Base-by-base conservation (phyloP, 2,329 filamentous ascomycete genomes). In the Penicillium capsulatum region DNA sequence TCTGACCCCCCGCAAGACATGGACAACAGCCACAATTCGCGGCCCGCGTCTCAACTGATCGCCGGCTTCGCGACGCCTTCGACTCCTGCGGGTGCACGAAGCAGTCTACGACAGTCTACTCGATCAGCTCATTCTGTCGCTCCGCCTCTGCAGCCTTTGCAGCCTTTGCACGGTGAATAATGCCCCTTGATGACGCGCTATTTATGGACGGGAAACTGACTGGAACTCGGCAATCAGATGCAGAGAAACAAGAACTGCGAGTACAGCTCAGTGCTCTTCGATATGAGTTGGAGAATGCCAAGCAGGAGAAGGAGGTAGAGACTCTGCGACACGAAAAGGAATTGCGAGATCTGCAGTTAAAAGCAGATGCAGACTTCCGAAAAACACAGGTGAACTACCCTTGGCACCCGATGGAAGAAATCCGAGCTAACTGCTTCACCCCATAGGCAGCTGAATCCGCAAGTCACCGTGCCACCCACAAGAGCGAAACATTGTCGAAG, bases 231-330 rank as follows among this genome's bases (percentile, higher is more conserved):
- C 9, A 7, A 40, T 1, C 33, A 70, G 66, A 70, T 51, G 49
- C 58, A 9, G 66, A 67, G 38, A 83, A 79, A 44, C 90, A 97
- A 57, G 84, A 90, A 49, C 74, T 97, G 17, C 90, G 91, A 58
- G 87, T 91, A 2, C 88, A 96, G 65, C 73, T 97, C 29, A 92
- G 90, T 46, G 86, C 88, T 0, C 71, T 96, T 35, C 83, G 83
- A 46, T 98, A 96, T 68, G 87, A 91, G 42, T 75, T 95, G 50
- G 86, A 89, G 56, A 91, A 86, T 13, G 71, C 86, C 37, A 90
- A 91, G 55, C 87, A 95, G 53, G 91, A 97, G 58, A 83, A 86
- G 53, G 88, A 94, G 42, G 77, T 96, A 55, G 73, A 81, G 33
- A 75, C 80, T 7, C 73, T 95, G 11, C 82, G 87, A 46, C 85